Conservation (phyloP, 1,139 yeast species). For the Blastobotrys buckinghamii region DNA sequence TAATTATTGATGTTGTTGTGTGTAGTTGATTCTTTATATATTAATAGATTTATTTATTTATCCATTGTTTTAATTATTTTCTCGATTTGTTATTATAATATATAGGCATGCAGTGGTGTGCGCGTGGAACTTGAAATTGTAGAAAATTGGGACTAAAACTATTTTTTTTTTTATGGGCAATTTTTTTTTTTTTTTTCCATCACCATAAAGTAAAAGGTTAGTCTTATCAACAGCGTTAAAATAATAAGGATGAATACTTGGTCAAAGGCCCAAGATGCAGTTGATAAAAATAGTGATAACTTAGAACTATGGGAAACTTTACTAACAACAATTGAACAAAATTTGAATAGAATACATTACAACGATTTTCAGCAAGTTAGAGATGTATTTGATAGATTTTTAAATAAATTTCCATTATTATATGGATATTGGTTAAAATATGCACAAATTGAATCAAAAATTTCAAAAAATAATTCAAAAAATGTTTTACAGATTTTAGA, state of each 20-base stretch:
- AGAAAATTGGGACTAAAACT: too few species aligned
- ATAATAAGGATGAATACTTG: conserved; percentile 1
- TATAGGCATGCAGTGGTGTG: too few species aligned
- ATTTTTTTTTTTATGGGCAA: background rate
- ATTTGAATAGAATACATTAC: background rate
- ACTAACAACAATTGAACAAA: conserved; percentile 31
- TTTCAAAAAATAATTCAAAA: conserved; percentile 37
- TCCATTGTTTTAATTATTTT: background rate
- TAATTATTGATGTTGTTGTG: too few species aligned
- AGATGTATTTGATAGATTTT: conserved; percentile 45
- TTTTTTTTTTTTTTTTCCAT: background rate
- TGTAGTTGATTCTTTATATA: background rate
- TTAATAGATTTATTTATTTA: background rate
- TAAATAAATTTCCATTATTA: conserved; percentile 61
- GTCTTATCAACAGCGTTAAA: too few species aligned
- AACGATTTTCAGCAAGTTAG: conserved; percentile 2
- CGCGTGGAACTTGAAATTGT: too few species aligned
- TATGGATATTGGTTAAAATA: conserved; percentile 79
- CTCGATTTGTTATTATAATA: too few species aligned
- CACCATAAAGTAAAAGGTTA: too few species aligned
- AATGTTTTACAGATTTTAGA: conserved; percentile 38
- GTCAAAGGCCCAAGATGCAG: conserved; percentile 19
- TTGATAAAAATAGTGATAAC: conserved; percentile 34
- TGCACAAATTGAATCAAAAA: conserved; percentile 56
- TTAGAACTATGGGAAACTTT: conserved; percentile 46